Conservation (phyloP, 441 rosid genomes). For the Populus trichocarpa region DNA sequence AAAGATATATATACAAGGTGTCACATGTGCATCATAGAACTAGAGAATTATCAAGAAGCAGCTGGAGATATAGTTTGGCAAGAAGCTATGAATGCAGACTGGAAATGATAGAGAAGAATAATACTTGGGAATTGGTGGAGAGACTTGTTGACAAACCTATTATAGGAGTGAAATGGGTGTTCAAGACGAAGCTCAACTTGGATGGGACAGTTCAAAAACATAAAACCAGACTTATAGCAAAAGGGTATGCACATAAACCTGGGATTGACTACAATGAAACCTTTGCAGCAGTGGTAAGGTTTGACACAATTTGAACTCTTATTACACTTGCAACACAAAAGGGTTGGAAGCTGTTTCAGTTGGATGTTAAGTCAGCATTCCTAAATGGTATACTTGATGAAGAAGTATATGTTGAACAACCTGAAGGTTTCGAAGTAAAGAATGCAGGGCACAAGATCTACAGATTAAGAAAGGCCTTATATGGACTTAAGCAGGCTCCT, state of each 20-base stretch:
- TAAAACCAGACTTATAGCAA: no score
- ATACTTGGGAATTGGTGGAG: not conserved
- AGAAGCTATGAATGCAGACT: not conserved
- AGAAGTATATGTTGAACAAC: not conserved
- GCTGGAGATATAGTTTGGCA: accelerated
- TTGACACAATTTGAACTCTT: not conserved
- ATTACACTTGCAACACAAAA: not conserved
- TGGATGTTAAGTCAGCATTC: not conserved
- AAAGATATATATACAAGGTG: no score
- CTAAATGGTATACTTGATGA: not conserved
- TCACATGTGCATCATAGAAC: not conserved
- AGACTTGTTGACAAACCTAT: not conserved
- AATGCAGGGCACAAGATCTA: accelerated
- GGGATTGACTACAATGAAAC: not conserved
- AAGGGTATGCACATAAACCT: no score
- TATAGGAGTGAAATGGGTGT: not conserved
- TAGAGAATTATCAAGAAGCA: not conserved
- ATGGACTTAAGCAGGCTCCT: not conserved
- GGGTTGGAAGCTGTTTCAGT: accelerated
- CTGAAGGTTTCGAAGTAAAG: accelerated
- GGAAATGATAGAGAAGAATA: not conserved
- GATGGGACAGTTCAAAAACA: not conserved
- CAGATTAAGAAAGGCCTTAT: not conserved
- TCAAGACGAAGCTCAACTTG: not conserved
- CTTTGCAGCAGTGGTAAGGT: not conserved